Evolutionary conservation across 179 eudicot species (phyloP), one percentile per base, ranked within the genome.

Genomic region (Camellia oleifera): DNA sequence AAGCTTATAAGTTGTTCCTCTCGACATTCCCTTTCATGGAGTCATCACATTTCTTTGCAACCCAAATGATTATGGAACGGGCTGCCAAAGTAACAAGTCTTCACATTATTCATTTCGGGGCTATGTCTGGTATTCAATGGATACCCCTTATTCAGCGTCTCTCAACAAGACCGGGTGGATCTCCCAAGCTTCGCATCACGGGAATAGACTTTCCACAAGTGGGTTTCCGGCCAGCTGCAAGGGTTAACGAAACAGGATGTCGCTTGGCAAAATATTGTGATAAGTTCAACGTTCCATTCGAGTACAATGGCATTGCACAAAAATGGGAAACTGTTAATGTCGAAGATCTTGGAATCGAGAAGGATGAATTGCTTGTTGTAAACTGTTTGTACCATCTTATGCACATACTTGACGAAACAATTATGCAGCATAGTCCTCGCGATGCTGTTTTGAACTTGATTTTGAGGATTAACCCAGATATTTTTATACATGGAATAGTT

Each of bases 81-180:
- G 82, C 85, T n/a, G 85, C 50, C 61, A 83, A 83, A 7, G 91
- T 89, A 44, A 70, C 85, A 8, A 81, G 11, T 3, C 62, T 92
- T 63, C 96, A 92, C 77, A 85, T 92, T 26, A 82, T 92, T 72
- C 92, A 92, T 83, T 90, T 92, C 69, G 96, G 96, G 26, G 83
- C 90, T 68, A 46, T 82, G 6, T 82, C 79, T 67, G 96, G 96
- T 73, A 80, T 92, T 68, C 93, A 90, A 72, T 92, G 97, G 97
- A 93, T 93, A 2, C 69, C 85, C 42, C 79, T 92, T 58, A 84
- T 92, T 48, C 90, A 87, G 63, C 81, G 53, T 8, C 88, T 92
- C 48, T 79, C 91, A 4, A 67, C 45, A 13, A 82, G 88, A 80
- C 78, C 88, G 14, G 85, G 84, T 48, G 91, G 93, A 5, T 88